Base-by-base conservation (phyloP, 371 early-diverging fungal genomes). In the Rhizopus arrhizus region DNA sequence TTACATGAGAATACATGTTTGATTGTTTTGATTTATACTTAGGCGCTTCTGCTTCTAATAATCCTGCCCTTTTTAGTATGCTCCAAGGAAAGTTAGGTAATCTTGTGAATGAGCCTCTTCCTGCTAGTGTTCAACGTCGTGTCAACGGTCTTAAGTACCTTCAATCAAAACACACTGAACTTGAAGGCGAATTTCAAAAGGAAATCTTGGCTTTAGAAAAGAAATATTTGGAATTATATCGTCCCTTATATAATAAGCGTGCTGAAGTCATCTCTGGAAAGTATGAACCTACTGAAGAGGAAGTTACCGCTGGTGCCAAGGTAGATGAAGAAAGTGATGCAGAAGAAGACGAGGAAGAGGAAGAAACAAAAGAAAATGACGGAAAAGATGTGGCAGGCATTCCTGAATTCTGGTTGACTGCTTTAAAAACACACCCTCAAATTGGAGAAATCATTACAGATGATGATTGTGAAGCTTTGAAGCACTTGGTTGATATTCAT, bases 381-480 rank as follows among this genome's bases (percentile, higher is more conserved):
- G 56, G 81, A 11, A 67, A 22, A 22, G 22, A 69, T 12, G 61
- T 58, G 4, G 59, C 29, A 57, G 93, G 91, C 65, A 85, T 92
- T 43, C 91, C 91, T 59, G 88, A 90, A 58, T 98, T 98, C 88
- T 98, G 99, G 99, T 83, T 95, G 46, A 94, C 95, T 12, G 84
- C 86, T 50, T 78, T 98, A 71, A 90, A 91, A 81, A 93, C 89
- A 81, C 85, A 93, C 80, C 86, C 89, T 50, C 82, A 84, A 63
- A 77, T 95, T 53, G 70, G 69, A 47, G 93, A 94, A 49, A 75
- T 86, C 50, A 94, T 98, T 75, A 91, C 92, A 31, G 95, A 95
- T 46, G 84, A 82, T 56, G 99, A 98, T 71, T 89, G 91, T 69
- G 88, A 83, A 52, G 94, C 85, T 4, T 76, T 97, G 60, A 89